Conservation (phyloP, 1,139 yeast species). For the Starmera stellimalicola region DNA sequence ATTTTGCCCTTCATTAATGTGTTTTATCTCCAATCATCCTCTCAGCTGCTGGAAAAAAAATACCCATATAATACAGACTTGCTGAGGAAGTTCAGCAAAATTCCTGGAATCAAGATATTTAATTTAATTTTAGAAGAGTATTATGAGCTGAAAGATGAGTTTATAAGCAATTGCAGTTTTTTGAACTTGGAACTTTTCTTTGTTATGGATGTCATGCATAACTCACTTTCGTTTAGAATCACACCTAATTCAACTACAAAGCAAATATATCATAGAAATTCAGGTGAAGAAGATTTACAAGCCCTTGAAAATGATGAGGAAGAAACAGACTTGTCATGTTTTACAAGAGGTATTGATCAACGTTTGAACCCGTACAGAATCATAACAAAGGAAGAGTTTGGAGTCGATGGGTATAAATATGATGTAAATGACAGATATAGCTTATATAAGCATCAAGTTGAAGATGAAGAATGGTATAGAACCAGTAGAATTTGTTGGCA, state of each 20-base stretch:
- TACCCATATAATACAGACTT: not conserved
- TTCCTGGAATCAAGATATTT: not conserved
- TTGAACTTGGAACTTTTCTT: not conserved
- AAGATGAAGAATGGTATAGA: not conserved
- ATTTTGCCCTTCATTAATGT: not conserved
- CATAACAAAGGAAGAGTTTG: not conserved
- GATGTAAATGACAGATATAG: too few relatives aligned
- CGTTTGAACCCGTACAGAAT: not conserved
- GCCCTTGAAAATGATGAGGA: too few relatives aligned
- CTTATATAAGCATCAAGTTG: too few relatives aligned
- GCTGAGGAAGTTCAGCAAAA: not conserved
- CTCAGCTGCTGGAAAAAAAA: too few relatives aligned
- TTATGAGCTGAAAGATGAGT: not conserved
- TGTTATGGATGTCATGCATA: too few relatives aligned
- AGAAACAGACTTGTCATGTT: not conserved
- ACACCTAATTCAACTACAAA: too few relatives aligned
- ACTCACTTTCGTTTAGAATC: too few relatives aligned
- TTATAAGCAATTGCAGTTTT: not conserved
- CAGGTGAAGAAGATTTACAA: too few relatives aligned
- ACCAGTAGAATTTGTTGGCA: not conserved
- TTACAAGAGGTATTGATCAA: not conserved
- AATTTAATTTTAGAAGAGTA: not conserved
- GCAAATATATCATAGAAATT: too few relatives aligned
- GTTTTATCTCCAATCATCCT: too few relatives aligned
- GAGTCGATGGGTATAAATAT: too few relatives aligned